Percentiles rank a stretch among this genome's conserved stretches.
Evolutionary conservation across 75 land plant species (phyloP).

Genomic region (Selaginella tamariscina): DNA sequence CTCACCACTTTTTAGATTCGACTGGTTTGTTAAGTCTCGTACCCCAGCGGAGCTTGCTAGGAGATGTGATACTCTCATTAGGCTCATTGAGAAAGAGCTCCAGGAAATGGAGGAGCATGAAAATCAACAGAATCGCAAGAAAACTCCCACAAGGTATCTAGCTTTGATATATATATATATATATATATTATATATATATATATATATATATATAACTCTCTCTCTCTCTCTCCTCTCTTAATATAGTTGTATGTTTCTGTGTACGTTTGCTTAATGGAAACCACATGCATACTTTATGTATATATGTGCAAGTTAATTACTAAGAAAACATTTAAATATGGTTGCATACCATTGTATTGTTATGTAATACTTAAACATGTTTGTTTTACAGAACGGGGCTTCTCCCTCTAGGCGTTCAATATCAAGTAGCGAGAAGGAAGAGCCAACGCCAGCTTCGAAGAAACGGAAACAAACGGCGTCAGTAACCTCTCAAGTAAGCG

Average conservation of each 20-base stretch:
- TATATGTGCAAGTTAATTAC: no score
- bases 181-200: no score
- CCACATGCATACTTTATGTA: no score
- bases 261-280: background rate
- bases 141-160: background rate
- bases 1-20: slow-evolving; percentile 88
- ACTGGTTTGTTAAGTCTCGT: slow-evolving; percentile 97
- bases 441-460: background rate
- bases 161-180: background rate
- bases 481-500: no score
- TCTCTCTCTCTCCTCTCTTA: background rate
- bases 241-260: background rate
- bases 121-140: slow-evolving; percentile 81
- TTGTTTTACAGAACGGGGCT: background rate
- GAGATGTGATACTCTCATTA: slow-evolving; percentile 87
- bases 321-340: no score
- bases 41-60: slow-evolving; percentile 91
- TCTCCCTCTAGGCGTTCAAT: background rate
- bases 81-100: slow-evolving; percentile 82
- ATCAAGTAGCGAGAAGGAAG: background rate
- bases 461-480: no score
- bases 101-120: slow-evolving; percentile 90
- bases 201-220: no score
- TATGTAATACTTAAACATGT: no score
- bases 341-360: no score